Conservation (phyloP, 2,329 filamentous ascomycete genomes). For the Cercospora beticola region DNA sequence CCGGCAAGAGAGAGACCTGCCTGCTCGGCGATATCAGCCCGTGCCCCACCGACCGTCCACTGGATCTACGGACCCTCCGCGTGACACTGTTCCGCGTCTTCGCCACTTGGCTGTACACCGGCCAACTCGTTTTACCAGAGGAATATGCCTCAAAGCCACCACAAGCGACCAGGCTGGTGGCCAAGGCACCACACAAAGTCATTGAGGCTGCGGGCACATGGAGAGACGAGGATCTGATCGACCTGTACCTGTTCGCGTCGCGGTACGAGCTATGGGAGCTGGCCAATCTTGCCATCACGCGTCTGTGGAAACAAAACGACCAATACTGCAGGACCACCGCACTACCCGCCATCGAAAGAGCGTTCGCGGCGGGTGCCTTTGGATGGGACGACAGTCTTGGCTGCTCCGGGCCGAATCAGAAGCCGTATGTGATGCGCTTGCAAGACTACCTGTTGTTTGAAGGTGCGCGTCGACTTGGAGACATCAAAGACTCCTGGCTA, state of each 20-base stretch:
- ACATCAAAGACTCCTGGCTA: slow-evolving; percentile 10
- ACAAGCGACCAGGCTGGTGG: slow-evolving; percentile 1
- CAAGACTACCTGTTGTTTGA: slow-evolving; percentile 11
- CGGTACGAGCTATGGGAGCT: slow-evolving; percentile 14
- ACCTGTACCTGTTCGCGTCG: slow-evolving; percentile 9
- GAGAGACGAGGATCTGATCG: slow-evolving; percentile 13
- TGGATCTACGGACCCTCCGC: background rate
- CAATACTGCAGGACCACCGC: slow-evolving; percentile 7
- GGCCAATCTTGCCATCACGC: slow-evolving; percentile 11
- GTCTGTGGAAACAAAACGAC: slow-evolving; percentile 11
- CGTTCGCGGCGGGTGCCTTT: slow-evolving; percentile 2
- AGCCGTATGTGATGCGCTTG: slow-evolving; percentile 11
- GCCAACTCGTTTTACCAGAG: slow-evolving; percentile 1
- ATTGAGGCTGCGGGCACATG: slow-evolving; percentile 1
- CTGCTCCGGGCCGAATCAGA: slow-evolving; percentile 3
- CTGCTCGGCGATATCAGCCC: slow-evolving; percentile 10
- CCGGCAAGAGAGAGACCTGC: background rate
- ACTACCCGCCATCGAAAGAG: slow-evolving; percentile 1
- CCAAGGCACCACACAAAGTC: slow-evolving; percentile 7
- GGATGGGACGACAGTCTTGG: slow-evolving; percentile 10
- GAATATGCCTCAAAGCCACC: background rate
- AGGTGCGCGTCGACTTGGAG: slow-evolving; percentile 1
- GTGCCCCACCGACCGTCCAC: background rate
- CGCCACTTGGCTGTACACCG: slow-evolving; percentile 5
- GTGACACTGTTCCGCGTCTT: slow-evolving; percentile 2